These are phyloP conservation scores for Ephemerocybe angulata DNA, from an alignment of 768 basidiomycete genomes.

Conservation along the genomic window DNA sequence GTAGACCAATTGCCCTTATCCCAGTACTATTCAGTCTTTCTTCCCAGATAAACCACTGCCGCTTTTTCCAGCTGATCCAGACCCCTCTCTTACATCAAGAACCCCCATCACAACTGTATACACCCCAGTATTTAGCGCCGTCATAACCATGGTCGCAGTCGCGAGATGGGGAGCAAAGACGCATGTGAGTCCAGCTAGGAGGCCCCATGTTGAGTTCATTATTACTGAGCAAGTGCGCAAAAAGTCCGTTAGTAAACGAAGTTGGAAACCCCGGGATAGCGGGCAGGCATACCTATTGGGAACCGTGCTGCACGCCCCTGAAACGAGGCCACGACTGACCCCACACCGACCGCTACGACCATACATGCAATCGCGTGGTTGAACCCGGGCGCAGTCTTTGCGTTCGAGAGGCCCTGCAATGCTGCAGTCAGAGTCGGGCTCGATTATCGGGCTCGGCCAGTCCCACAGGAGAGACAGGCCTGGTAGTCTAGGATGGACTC, in stretches of 20 bases:
- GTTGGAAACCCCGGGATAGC: background rate
- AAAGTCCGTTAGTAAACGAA: background rate
- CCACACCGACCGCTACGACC: constrained; percentile 30
- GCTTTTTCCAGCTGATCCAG: no score
- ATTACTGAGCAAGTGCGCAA: constrained; percentile 18
- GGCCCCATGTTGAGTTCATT: constrained; percentile 26
- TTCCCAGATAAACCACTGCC: no score
- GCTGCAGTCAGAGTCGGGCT: constrained; percentile 13
- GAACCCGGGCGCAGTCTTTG: constrained; percentile 27
- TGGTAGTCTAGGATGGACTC: constrained; percentile 16
- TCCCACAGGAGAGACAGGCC: constrained; percentile 12
- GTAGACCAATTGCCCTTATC: no score
- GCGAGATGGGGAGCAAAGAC: constrained; percentile 19
- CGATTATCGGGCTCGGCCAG: no score
- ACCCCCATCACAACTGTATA: background rate
- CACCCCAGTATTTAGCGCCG: constrained; percentile 6
- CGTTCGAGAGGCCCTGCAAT: constrained; percentile 19
- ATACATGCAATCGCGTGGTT: constrained; percentile 36
- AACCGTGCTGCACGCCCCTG: constrained; percentile 21
- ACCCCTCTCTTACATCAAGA: background rate
- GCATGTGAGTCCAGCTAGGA: constrained; percentile 26
- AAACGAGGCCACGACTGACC: constrained; percentile 20
- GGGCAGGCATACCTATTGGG: constrained; percentile 23
- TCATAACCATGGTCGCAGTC: constrained; percentile 29
- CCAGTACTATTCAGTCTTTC: no score